A percentile compares a stretch with the other conserved stretches of the same genome.
Conservation (phyloP, 1,284 basidiomycete species). For the Gymnopus androsaceus region DNA sequence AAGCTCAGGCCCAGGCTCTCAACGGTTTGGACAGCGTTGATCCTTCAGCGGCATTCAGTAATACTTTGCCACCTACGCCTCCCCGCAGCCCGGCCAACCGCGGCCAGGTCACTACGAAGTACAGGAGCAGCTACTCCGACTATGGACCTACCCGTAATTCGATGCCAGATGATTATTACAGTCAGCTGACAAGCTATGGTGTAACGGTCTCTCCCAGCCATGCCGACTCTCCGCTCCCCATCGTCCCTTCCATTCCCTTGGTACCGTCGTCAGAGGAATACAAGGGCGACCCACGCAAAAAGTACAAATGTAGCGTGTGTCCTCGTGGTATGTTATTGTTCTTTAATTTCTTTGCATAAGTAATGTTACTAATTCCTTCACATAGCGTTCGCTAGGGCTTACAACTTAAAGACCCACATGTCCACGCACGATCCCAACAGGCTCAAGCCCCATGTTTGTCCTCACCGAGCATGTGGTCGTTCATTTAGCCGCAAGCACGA, state of each 20-base stretch:
- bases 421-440: conserved; percentile 88
- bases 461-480: conserved; percentile 77
- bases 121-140: conserved; percentile 62
- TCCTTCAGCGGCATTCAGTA: conserved; percentile 48
- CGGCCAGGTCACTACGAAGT: conserved; percentile 35
- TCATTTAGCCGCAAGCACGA: conserved; percentile 91
- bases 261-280: conserved; percentile 41
- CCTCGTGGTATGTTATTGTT: conserved; percentile 56
- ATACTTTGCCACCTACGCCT: conserved; percentile 59
- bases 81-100: conserved; percentile 54
- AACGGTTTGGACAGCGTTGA: conserved; percentile 47
- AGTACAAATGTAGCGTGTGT: conserved; percentile 73
- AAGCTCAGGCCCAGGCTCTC: conserved; percentile 24
- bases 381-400: conserved; percentile 84
- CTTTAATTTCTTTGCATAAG: not conserved
- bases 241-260: conserved; percentile 42
- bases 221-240: conserved; percentile 52
- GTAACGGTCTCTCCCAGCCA: conserved; percentile 56
- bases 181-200: conserved; percentile 39
- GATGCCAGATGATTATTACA: conserved; percentile 58
- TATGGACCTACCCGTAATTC: conserved; percentile 54
- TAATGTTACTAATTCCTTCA: conserved; percentile 10
- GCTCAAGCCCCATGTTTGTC: conserved; percentile 82
- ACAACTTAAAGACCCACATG: conserved; percentile 89
- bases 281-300: conserved; percentile 68